Conservation (phyloP, 345 rosid species). For the Raphanus sativus region DNA sequence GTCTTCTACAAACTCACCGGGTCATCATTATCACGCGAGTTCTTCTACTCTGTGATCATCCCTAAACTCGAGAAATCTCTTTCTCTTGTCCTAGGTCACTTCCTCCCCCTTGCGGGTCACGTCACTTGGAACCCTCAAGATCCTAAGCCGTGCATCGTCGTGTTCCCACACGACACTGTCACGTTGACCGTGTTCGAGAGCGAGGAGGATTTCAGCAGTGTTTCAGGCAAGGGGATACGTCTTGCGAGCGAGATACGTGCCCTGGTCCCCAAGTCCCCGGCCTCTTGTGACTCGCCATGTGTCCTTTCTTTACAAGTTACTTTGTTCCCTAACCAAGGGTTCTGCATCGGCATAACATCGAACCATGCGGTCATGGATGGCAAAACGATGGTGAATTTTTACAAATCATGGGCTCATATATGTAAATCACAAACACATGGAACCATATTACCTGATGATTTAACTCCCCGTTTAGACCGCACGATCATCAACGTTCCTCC, state of each 20-base stretch:
- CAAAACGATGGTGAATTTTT: neutral
- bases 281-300: neutral
- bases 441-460: neutral
- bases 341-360: neutral
- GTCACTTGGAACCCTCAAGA: neutral
- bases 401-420: neutral
- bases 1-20: neutral
- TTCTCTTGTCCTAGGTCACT: neutral
- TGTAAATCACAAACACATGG: neutral
- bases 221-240: neutral
- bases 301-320: neutral
- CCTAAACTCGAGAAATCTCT: neutral
- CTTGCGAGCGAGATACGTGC: neutral
- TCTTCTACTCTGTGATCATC: neutral
- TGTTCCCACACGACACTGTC: neutral
- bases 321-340: neutral
- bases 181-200: neutral
- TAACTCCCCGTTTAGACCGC: neutral
- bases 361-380: neutral
- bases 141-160: neutral
- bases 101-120: neutral
- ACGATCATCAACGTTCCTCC: neutral
- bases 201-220: neutral
- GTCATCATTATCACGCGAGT: neutral
- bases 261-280: neutral